A percentile compares a stretch with the other conserved stretches of the same genome.
These are phyloP conservation scores for Brachypodium distachyon DNA, from an alignment of 202 grass and related monocot species.

Conservation along the genomic window DNA sequence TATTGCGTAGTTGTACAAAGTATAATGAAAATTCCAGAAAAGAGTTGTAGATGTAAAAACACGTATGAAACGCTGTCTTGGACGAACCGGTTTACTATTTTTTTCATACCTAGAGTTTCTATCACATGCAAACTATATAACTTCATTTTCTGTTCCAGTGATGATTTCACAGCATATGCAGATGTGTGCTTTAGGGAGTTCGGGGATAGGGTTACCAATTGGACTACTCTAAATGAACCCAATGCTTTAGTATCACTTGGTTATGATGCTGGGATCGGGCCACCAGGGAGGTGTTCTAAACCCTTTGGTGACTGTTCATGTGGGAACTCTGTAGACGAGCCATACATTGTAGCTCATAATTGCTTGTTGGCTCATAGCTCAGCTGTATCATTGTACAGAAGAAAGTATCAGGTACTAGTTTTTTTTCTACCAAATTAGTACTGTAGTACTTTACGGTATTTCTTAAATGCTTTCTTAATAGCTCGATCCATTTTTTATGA, in stretches of 20 bases:
- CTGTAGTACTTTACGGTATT: not conserved
- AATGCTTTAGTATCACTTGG: constrained; percentile 28
- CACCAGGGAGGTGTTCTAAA: constrained; percentile 46
- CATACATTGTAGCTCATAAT: constrained; percentile 43
- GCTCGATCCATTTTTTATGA: too few species aligned
- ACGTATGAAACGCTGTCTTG: not conserved
- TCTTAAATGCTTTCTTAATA: not conserved
- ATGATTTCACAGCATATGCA: constrained; percentile 53
- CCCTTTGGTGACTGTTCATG: constrained; percentile 52
- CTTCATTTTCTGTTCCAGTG: constrained; percentile 17
- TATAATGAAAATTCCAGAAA: not conserved
- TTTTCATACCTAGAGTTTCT: not conserved
- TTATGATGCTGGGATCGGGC: constrained; percentile 12
- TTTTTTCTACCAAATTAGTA: not conserved
- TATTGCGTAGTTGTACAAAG: not conserved
- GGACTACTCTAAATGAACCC: constrained; percentile 48
- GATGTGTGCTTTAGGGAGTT: constrained; percentile 59
- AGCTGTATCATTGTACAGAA: constrained; percentile 33
- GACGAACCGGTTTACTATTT: not conserved
- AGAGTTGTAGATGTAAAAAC: not conserved
- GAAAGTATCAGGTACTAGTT: constrained; percentile 39
- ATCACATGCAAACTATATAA: not conserved
- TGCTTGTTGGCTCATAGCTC: constrained; percentile 46
- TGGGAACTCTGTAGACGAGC: constrained; percentile 49
- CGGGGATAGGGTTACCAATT: constrained; percentile 50